Percentiles rank a stretch among this genome's conserved stretches.
phyloP scores from a whole-genome alignment of 2,329 filamentous ascomycete species.

The Hypoxylon sp. region DNA sequence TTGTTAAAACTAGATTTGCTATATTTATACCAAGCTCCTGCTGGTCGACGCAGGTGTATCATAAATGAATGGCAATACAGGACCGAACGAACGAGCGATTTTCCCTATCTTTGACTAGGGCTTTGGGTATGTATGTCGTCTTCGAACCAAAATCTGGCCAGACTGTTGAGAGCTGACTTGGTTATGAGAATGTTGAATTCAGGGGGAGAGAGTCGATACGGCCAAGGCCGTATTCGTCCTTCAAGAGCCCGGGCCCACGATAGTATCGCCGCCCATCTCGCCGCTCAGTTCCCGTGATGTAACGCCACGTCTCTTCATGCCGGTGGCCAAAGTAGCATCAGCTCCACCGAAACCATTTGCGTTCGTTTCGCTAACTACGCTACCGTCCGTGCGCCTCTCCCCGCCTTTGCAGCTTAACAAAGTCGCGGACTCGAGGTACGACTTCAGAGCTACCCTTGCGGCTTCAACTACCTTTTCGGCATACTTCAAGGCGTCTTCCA shows the following conservation, averaged over 20 bases:
- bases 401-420: conserved; percentile 6
- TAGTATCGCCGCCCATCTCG: conserved; percentile 73
- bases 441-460: conserved; percentile 58
- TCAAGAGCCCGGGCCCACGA: conserved; percentile 24
- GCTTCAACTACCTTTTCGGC: conserved; percentile 63
- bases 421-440: conserved; percentile 51
- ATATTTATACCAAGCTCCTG: conserved; percentile 24
- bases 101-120: conserved; percentile 2
- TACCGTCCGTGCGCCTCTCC: background rate
- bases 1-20: conserved; percentile 31
- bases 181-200: conserved; percentile 39
- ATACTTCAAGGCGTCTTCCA: conserved; percentile 58
- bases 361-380: conserved; percentile 12
- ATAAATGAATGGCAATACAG: conserved; percentile 7
- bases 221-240: background rate
- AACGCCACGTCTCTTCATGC: conserved; percentile 57
- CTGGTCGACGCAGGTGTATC: conserved; percentile 21
- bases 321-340: conserved; percentile 43
- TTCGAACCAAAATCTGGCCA: conserved; percentile 9
- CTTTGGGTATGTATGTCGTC: conserved; percentile 12
- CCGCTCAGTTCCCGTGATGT: conserved; percentile 68
- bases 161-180: conserved; percentile 37
- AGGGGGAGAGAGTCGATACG: conserved; percentile 9
- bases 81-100: conserved; percentile 23
- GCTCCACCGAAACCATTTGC: conserved; percentile 28